A percentile compares a stretch with the other conserved stretches of the same genome.
These are phyloP conservation scores for Trichoderma asperelloides DNA, from an alignment of 495 filamentous ascomycete species.

Conservation along the genomic window DNA sequence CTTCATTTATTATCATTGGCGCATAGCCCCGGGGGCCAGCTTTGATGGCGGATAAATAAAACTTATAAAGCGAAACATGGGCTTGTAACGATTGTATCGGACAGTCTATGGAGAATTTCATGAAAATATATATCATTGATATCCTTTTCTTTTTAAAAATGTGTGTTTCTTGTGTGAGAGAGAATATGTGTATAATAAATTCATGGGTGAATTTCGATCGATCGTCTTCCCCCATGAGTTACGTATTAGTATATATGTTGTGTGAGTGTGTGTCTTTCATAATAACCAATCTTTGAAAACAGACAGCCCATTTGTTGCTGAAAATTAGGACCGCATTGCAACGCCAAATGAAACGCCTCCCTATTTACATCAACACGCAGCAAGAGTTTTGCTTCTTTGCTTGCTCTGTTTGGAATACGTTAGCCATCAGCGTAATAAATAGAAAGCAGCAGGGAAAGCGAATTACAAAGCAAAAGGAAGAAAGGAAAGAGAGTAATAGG, in stretches of 20 bases:
- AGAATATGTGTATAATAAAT: not conserved
- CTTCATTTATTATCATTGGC: not conserved
- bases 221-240: not conserved
- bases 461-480: not conserved
- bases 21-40: not conserved
- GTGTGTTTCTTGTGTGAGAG: not conserved
- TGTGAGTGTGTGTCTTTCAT: constrained; percentile 4
- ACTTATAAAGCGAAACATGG: not conserved
- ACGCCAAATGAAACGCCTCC: constrained; percentile 1
- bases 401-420: constrained; percentile 30
- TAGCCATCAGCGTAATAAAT: constrained; percentile 18
- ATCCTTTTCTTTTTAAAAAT: not conserved
- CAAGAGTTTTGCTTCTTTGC: constrained; percentile 97
- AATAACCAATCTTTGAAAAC: not conserved
- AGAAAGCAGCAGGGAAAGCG: not conserved
- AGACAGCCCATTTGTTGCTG: not conserved
- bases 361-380: constrained; percentile 66
- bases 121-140: not conserved
- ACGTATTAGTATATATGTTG: not conserved
- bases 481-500: not conserved
- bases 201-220: not conserved
- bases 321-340: not conserved
- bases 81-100: not conserved
- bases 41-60: not conserved
- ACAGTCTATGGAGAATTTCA: not conserved